Evolutionary conservation across 2,329 filamentous ascomycete species (phyloP).

Genomic region (Hypoxylon sp.): DNA sequence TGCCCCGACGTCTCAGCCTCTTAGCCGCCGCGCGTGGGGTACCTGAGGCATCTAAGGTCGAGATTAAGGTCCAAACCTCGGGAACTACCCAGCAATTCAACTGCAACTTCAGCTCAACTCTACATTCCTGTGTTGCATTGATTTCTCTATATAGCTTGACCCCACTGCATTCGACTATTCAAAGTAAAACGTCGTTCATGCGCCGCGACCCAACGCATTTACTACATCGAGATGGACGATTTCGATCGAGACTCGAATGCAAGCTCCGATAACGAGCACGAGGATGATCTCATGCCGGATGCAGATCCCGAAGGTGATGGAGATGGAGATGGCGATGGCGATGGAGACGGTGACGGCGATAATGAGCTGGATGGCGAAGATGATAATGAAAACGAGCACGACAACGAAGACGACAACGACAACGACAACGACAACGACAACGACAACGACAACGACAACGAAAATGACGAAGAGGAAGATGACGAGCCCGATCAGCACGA

Average conservation of each 20-base stretch:
- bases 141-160: background rate
- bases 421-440: constrained; percentile 53
- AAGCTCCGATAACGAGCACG: constrained; percentile 60
- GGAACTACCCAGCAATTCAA: background rate
- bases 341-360: constrained; percentile 49
- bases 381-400: constrained; percentile 51
- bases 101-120: background rate
- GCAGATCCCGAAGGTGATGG: constrained; percentile 46
- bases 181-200: constrained; percentile 1
- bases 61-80: too few species aligned
- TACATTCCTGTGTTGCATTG: background rate
- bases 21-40: too few species aligned
- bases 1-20: too few species aligned
- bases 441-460: constrained; percentile 53
- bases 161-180: background rate
- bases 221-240: constrained; percentile 53
- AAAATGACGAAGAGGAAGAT: constrained; percentile 31
- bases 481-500: constrained; percentile 54
- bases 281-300: constrained; percentile 52
- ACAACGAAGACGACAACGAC: constrained; percentile 55
- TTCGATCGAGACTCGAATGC: constrained; percentile 55
- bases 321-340: constrained; percentile 44
- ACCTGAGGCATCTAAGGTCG: too few species aligned
- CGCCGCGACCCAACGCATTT: constrained; percentile 6
- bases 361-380: constrained; percentile 52